phyloP scores from a whole-genome alignment of 257 asterid species.

The Haberlea rhodopensis region DNA sequence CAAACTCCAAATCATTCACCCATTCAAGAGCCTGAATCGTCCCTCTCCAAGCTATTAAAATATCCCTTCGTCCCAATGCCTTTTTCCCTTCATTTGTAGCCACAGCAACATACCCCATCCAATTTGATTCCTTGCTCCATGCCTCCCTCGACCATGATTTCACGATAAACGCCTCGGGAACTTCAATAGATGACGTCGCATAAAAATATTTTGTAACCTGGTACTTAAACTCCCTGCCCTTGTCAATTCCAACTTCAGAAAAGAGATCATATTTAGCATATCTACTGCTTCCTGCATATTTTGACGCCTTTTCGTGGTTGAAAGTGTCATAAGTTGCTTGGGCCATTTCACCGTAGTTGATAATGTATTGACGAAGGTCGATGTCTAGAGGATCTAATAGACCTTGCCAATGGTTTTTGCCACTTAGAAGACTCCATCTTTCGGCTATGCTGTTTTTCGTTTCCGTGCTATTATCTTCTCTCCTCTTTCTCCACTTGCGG shows the following conservation, averaged over 20 bases:
- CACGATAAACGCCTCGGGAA: conserved; percentile 66
- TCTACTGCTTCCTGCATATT: conserved; percentile 64
- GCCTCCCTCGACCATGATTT: conserved; percentile 67
- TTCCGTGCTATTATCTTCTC: conserved; percentile 16
- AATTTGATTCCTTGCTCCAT: conserved; percentile 82
- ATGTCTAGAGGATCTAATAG: conserved; percentile 63
- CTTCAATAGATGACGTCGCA: conserved; percentile 55
- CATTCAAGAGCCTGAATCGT: conserved; percentile 63
- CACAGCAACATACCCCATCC: conserved; percentile 88
- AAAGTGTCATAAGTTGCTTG: conserved; percentile 79
- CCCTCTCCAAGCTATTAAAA: conserved; percentile 82
- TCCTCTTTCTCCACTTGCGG: conserved; percentile 31
- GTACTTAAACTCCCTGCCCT: conserved; percentile 46
- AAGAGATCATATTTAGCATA: conserved; percentile 50
- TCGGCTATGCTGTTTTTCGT: conserved; percentile 28
- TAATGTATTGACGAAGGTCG: conserved; percentile 65
- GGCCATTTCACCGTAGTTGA: conserved; percentile 69
- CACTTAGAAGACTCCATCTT: conserved; percentile 74
- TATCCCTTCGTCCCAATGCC: conserved; percentile 72
- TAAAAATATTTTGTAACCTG: conserved; percentile 58
- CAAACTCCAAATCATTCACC: conserved; percentile 62
- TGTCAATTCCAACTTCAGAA: conserved; percentile 48
- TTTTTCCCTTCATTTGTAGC: conserved; percentile 70
- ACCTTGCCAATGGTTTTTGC: conserved; percentile 58
- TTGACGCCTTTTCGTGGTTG: conserved; percentile 54